These are phyloP conservation scores for Amaranthus hypochondriacus DNA, from an alignment of 148 eudicot genomes.

Conservation along the genomic window DNA sequence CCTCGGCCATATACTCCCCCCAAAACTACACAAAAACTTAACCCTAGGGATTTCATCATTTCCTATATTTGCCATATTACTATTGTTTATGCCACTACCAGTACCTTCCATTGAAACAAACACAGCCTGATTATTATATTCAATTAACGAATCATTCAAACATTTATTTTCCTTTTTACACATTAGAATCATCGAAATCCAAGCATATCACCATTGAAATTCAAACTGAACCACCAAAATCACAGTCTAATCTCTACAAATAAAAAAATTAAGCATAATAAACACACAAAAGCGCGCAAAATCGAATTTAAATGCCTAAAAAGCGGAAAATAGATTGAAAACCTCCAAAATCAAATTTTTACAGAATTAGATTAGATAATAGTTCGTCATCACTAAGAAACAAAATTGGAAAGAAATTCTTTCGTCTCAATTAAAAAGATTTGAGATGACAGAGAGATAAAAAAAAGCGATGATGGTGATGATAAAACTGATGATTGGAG, in stretches of 20 bases:
- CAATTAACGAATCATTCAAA: conserved; percentile 24
- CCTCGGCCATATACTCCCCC: conserved; percentile 82
- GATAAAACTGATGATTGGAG: conserved; percentile 6
- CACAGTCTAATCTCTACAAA: background rate
- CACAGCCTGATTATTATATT: conserved; percentile 25
- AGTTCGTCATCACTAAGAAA: conserved; percentile 4
- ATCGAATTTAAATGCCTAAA: background rate
- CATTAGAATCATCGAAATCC: conserved; percentile 20
- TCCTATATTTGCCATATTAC: conserved; percentile 14
- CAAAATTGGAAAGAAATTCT: background rate
- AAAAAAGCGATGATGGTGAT: conserved; percentile 15
- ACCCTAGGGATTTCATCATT: conserved; percentile 57
- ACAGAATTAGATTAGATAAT: background rate
- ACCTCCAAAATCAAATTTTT: background rate
- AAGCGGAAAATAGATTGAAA: background rate
- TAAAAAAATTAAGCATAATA: background rate
- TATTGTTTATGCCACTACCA: background rate
- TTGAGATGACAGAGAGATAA: background rate
- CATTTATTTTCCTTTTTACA: conserved; percentile 27
- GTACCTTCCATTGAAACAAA: conserved; percentile 21
- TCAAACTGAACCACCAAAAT: background rate
- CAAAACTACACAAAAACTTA: conserved; percentile 85
- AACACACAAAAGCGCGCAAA: background rate
- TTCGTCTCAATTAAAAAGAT: background rate
- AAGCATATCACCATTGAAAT: conserved; percentile 13